These are phyloP conservation scores for Aurinia saxatilis DNA, from an alignment of 345 rosid species.

Conservation along the genomic window DNA sequence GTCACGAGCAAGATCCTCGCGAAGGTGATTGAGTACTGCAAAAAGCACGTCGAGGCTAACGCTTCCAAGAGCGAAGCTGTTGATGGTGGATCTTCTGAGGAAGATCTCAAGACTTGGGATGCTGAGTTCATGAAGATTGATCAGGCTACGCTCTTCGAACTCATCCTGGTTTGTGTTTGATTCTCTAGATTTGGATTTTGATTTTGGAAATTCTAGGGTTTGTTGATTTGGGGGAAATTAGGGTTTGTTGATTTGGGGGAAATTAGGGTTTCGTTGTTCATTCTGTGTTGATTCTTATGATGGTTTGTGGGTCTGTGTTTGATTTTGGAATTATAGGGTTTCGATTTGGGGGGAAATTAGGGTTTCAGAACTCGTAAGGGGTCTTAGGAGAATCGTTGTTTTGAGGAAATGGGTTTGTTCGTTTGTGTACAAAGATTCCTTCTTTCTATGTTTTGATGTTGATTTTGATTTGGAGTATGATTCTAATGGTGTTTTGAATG, in stretches of 20 bases:
- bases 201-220: not conserved
- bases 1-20: slow-evolving; percentile 72
- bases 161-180: slow-evolving; percentile 42
- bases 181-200: slow-evolving; percentile 7
- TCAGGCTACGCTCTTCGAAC: slow-evolving; percentile 62
- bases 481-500: not conserved
- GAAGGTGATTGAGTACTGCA: slow-evolving; percentile 74
- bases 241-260: not conserved
- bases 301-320: too few species aligned
- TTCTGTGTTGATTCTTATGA: not conserved
- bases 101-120: slow-evolving; percentile 58
- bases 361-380: slow-evolving; percentile 7
- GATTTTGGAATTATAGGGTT: not conserved
- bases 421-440: not conserved
- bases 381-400: not conserved
- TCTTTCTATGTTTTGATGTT: not conserved
- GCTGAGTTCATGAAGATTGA: slow-evolving; percentile 66
- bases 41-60: slow-evolving; percentile 52
- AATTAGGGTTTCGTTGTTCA: slow-evolving; percentile 17
- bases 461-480: not conserved
- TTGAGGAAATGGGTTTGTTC: not conserved
- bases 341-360: not conserved
- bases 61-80: slow-evolving; percentile 27
- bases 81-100: slow-evolving; percentile 32
- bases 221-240: not conserved